Conservation (phyloP, 75 land plant species). For the Pinus tabuliformis region DNA sequence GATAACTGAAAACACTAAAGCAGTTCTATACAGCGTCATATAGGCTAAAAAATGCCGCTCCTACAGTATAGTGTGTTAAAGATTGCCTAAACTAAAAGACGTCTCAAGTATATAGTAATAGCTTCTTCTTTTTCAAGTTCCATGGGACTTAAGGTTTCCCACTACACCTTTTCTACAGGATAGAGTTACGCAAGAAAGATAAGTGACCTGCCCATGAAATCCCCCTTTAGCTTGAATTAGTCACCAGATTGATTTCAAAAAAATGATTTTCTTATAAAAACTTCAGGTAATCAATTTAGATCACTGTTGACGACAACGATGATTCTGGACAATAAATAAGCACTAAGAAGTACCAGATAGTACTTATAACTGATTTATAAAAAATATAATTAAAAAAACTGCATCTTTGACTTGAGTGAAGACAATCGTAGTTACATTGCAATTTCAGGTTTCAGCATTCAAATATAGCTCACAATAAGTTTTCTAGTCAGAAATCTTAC, state of each 20-base stretch:
- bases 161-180: neutral
- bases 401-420: neutral
- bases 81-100: neutral
- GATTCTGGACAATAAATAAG: neutral
- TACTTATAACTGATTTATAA: neutral
- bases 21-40: too few species aligned
- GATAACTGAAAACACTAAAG: too few species aligned
- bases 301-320: neutral
- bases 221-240: neutral
- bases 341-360: neutral
- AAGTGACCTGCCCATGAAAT: neutral
- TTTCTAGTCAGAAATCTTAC: constrained; percentile 34
- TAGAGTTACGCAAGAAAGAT: neutral
- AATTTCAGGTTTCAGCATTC: neutral
- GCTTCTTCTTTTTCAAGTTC: too few species aligned
- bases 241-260: neutral
- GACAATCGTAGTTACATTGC: neutral
- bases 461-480: neutral
- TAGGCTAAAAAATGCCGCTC: neutral
- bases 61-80: neutral
- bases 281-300: neutral
- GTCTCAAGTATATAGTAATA: neutral
- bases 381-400: too few species aligned
- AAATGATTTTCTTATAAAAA: neutral
- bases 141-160: neutral